Conservation (phyloP, 1,139 yeast species). For the Protomyces inundatus region DNA sequence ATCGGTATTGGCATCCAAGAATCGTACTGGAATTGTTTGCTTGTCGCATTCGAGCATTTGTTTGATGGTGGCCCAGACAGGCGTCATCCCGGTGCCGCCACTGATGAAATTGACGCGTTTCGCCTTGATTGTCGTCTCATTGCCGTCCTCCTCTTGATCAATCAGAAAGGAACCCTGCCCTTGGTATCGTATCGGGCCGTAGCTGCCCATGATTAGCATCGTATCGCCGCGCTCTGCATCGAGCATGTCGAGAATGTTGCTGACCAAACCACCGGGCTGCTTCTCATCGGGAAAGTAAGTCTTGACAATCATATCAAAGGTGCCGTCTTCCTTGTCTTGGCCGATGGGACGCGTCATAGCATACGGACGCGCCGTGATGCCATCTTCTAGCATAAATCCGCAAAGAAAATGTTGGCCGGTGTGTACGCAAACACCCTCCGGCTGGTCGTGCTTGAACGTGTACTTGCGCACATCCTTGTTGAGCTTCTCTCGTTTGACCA, state of each 20-base stretch:
- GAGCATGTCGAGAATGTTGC: conserved; percentile 12
- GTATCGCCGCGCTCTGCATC: conserved; percentile 15
- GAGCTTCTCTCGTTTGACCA: conserved; percentile 5
- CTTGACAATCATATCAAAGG: conserved; percentile 13
- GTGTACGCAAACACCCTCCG: not conserved
- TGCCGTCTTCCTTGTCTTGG: conserved; percentile 17
- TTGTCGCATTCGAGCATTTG: conserved; percentile 13
- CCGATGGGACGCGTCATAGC: conserved; percentile 17
- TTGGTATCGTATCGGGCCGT: conserved; percentile 7
- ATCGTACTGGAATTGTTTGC: not conserved
- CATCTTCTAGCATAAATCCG: conserved; percentile 8
- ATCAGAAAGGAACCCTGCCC: conserved; percentile 13
- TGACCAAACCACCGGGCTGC: conserved; percentile 21
- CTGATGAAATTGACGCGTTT: conserved; percentile 14
- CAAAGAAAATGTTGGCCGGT: conserved; percentile 20
- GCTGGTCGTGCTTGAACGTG: conserved; percentile 16
- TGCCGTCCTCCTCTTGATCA: not conserved
- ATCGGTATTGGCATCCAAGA: conserved; percentile 12
- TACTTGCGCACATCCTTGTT: conserved; percentile 9
- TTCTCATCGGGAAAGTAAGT: conserved; percentile 13
- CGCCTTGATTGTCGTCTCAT: not conserved
- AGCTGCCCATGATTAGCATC: conserved; percentile 16
- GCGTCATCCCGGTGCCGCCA: conserved; percentile 26
- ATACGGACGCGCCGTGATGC: conserved; percentile 21
- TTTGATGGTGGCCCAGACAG: conserved; percentile 13